Conservation (phyloP, 768 basidiomycete genomes). For the Serendipita sp. region DNA sequence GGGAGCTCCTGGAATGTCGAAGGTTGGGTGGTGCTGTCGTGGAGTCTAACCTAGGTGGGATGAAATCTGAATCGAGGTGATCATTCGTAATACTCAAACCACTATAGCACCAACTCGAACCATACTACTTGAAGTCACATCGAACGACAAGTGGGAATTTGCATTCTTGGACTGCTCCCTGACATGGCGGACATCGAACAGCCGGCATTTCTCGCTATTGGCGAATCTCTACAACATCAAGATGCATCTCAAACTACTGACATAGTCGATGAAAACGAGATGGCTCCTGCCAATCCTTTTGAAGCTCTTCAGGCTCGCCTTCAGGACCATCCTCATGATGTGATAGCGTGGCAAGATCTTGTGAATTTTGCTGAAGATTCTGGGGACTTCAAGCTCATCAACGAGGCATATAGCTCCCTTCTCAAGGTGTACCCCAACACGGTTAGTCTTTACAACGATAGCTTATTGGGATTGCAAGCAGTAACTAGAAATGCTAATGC, state of each 20-base stretch:
- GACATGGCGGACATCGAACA: neutral
- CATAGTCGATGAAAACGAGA: neutral
- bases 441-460: constrained; percentile 33
- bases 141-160: neutral
- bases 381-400: constrained; percentile 64
- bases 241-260: neutral
- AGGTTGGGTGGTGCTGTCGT: neutral
- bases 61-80: too few relatives aligned
- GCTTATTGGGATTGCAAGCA: too few relatives aligned
- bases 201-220: neutral
- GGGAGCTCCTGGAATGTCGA: neutral
- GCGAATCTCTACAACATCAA: neutral
- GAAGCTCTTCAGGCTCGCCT: constrained; percentile 44
- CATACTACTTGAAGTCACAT: neutral
- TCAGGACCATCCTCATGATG: constrained; percentile 52
- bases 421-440: constrained; percentile 81
- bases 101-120: neutral
- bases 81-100: too few relatives aligned
- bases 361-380: constrained; percentile 60
- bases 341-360: constrained; percentile 62
- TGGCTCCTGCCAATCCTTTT: constrained; percentile 6
- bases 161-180: neutral
- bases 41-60: too few relatives aligned
- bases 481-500: too few relatives aligned
- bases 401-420: constrained; percentile 65